Evolutionary conservation across 805 yeast species (phyloP).

Genomic region (Cyberlindnera misumaiensis): DNA sequence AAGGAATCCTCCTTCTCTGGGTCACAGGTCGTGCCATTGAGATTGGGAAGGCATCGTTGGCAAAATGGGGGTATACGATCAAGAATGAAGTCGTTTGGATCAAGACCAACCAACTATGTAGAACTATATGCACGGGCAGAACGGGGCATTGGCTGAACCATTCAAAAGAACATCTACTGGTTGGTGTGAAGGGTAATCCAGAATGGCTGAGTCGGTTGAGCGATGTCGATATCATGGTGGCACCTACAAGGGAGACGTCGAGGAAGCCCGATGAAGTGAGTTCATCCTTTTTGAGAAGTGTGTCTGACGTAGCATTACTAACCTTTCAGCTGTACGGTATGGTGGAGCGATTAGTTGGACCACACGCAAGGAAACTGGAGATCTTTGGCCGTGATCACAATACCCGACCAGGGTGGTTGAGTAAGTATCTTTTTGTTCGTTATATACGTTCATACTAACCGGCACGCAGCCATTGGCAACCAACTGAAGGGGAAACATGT

Average conservation of each 20-base stretch:
- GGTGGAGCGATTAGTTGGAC: conserved; percentile 78
- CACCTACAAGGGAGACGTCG: conserved; percentile 81
- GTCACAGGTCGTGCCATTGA: conserved; percentile 94
- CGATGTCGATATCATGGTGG: conserved; percentile 73
- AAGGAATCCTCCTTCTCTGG: conserved; percentile 83
- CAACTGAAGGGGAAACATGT: conserved; percentile 58
- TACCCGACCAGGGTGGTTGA: conserved; percentile 85
- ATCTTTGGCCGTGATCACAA: conserved; percentile 87
- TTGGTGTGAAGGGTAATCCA: conserved; percentile 80
- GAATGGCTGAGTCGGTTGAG: conserved; percentile 58
- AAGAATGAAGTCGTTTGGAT: conserved; percentile 86
- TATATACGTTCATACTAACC: conserved; percentile 23
- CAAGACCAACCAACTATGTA: conserved; percentile 77
- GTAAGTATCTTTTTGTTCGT: conserved; percentile 4
- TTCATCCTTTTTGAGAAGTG: not conserved
- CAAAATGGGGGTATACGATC: conserved; percentile 76
- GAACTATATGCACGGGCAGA: conserved; percentile 91
- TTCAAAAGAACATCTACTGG: conserved; percentile 82
- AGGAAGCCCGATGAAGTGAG: conserved; percentile 79
- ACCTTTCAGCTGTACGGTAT: conserved; percentile 56
- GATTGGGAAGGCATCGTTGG: conserved; percentile 69
- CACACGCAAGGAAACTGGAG: conserved; percentile 71
- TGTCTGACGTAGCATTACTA: conserved; percentile 13
- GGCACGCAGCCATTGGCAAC: conserved; percentile 53
- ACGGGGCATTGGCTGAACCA: conserved; percentile 98